phyloP scores from a whole-genome alignment of 2,329 filamentous ascomycete genomes.

The Pyrenophora teres region DNA sequence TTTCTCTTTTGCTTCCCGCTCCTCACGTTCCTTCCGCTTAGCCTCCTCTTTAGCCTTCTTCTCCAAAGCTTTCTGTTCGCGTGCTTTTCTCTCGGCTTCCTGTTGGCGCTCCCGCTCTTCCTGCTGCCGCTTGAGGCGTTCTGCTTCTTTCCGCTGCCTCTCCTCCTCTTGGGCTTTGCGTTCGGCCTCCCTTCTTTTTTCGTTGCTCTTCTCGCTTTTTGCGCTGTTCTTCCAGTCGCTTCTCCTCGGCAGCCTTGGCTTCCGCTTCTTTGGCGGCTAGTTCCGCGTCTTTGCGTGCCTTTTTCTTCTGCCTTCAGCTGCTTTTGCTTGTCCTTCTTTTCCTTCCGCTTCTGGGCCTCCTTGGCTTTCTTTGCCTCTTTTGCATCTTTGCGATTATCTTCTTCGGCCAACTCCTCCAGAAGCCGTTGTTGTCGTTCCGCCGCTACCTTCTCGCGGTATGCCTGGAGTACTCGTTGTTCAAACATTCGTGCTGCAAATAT shows the following conservation, averaged over 20 bases:
- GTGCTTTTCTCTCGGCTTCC: slow-evolving; percentile 81
- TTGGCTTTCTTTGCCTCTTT: slow-evolving; percentile 91
- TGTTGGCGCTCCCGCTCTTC: slow-evolving; percentile 86
- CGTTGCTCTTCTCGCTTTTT: slow-evolving; percentile 86
- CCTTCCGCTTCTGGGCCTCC: slow-evolving; percentile 93
- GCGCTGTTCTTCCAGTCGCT: slow-evolving; percentile 78
- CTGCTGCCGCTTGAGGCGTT: slow-evolving; percentile 76
- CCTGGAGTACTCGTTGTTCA: slow-evolving; percentile 91
- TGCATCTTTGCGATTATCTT: slow-evolving; percentile 74
- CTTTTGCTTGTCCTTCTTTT: slow-evolving; percentile 88
- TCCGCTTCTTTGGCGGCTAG: slow-evolving; percentile 86
- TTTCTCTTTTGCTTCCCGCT: slow-evolving; percentile 67
- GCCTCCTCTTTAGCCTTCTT: slow-evolving; percentile 73
- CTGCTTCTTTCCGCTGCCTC: slow-evolving; percentile 79
- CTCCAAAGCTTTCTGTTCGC: slow-evolving; percentile 78
- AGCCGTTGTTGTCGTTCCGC: slow-evolving; percentile 89
- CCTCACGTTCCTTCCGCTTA: slow-evolving; percentile 78
- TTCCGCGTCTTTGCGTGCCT: slow-evolving; percentile 83
- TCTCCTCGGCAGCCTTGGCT: slow-evolving; percentile 73
- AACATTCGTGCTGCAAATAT: slow-evolving; percentile 99
- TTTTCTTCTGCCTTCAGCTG: slow-evolving; percentile 89
- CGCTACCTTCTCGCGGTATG: slow-evolving; percentile 97
- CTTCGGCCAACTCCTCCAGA: slow-evolving; percentile 87
- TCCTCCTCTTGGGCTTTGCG: slow-evolving; percentile 91
- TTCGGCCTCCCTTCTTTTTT: slow-evolving; percentile 88